phyloP scores from a whole-genome alignment of 164 flowering plant species.

The Paratinospora sagittata region DNA sequence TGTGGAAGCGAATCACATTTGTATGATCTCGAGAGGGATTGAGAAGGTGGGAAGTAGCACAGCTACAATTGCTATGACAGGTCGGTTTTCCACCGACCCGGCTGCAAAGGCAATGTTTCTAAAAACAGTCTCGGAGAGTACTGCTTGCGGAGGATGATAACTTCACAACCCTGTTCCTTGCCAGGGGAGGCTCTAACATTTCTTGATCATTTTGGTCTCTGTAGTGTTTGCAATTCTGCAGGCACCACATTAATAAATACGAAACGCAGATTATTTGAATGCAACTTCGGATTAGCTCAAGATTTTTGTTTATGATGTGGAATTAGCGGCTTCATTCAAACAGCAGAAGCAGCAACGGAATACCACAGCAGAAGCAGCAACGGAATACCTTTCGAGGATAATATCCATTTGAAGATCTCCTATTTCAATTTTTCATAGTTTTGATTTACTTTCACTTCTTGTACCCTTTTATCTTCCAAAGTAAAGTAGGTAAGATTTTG shows the following conservation, averaged over 20 bases:
- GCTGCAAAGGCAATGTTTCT: constrained; percentile 55
- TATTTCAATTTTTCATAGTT: background rate
- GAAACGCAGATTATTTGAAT: background rate
- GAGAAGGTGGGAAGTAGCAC: constrained; percentile 90
- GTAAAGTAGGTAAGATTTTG: background rate
- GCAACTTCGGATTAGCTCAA: background rate
- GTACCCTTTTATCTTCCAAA: background rate
- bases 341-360: background rate
- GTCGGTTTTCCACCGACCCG: constrained; percentile 63
- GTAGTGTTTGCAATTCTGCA: background rate
- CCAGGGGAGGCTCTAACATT: too few relatives aligned
- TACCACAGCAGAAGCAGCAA: too few relatives aligned
- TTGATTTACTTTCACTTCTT: background rate
- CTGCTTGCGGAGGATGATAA: constrained; percentile 17
- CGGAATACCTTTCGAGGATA: background rate
- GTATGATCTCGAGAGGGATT: constrained; percentile 94
- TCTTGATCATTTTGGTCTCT: background rate
- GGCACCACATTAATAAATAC: too few relatives aligned
- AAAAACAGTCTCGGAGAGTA: constrained; percentile 41
- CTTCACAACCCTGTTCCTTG: too few relatives aligned
- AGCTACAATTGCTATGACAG: constrained; percentile 80
- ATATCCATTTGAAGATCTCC: background rate
- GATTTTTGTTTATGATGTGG: background rate
- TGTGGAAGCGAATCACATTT: constrained; percentile 83
- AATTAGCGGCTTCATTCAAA: background rate